phyloP scores from a whole-genome alignment of 2,329 filamentous ascomycete genomes.

The Cadophora sp. region DNA sequence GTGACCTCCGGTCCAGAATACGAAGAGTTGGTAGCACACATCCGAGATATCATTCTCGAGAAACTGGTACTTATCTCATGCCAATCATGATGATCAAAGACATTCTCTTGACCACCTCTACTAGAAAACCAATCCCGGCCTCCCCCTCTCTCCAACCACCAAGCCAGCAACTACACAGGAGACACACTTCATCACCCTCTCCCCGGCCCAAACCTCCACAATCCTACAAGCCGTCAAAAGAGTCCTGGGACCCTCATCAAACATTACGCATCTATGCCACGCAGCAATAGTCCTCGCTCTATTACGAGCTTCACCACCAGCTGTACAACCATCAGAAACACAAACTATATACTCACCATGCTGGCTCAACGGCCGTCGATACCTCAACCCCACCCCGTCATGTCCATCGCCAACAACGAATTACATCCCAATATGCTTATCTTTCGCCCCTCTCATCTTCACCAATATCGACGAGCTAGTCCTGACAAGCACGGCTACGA shows the following conservation, averaged over 20 bases:
- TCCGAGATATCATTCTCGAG: slow-evolving; percentile 26
- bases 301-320: slow-evolving; percentile 8
- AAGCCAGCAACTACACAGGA: slow-evolving; percentile 26
- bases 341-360: slow-evolving; percentile 34
- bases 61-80: slow-evolving; percentile 24
- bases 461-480: slow-evolving; percentile 14
- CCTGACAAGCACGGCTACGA: neutral
- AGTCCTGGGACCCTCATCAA: slow-evolving; percentile 22
- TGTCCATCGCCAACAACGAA: neutral
- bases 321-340: neutral
- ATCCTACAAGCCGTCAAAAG: slow-evolving; percentile 27
- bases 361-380: slow-evolving; percentile 37
- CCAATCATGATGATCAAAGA: neutral
- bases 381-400: slow-evolving; percentile 18
- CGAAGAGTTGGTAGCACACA: slow-evolving; percentile 18
- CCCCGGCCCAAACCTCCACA: slow-evolving; percentile 11
- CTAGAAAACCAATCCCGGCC: slow-evolving; percentile 31
- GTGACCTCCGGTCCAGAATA: slow-evolving; percentile 25
- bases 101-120: no score
- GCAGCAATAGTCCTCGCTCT: slow-evolving; percentile 32
- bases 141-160: slow-evolving; percentile 16
- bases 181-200: slow-evolving; percentile 28
- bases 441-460: slow-evolving; percentile 35
- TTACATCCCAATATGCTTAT: slow-evolving; percentile 34
- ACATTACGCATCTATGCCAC: slow-evolving; percentile 33